Base-by-base conservation (phyloP, 163 green algal species). In the Coccomyxa subellipsoidea region DNA sequence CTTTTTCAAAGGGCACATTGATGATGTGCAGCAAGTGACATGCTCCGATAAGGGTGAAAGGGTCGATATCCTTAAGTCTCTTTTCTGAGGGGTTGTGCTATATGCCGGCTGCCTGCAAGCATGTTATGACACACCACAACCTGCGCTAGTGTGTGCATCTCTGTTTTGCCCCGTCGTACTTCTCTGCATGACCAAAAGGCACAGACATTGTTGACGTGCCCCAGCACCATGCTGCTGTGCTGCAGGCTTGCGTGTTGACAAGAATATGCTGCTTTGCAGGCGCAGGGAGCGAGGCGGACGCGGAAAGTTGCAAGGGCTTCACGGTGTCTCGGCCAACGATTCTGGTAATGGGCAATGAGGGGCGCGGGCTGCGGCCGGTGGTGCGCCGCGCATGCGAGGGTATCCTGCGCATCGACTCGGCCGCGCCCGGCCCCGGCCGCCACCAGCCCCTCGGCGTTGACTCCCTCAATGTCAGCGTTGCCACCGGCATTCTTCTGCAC, bases 381-480 rank as follows among this genome's bases (percentile, higher is more conserved):
- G 91, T 98, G 1, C 84, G 89, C n/a, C 90, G 92, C 37, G 87
- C 87, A 8, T 99, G 96, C 87, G 91, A 38, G 54, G 39, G 47
- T 36, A 27, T 82, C 40, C 79, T 90, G 38, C 73, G 84, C 18
- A 88, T 87, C 38, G 73, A 71, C 35, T 69, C 54, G 2, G 32
- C 7, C 27, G 70, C 70, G 32, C 0, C 70, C 34, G 66, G 66
- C 66, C 2, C 66, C n/a, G 66, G n/a, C 29, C 66, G 66, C n/a
- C 29, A 73, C 29, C 29, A 37, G 66, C 70, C 70, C 7, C 12
- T 47, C 32, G 78, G 59, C 18, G 92, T 98, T 7, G 96, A 98
- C 77, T 97, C 91, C 31, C 85, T 99, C 12, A 99, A 99, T 85
- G 94, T 99, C 23, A 96, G 91, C 82, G 96, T 99, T 12, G 96